Base-by-base conservation (phyloP, 352 stramenopile genomes). In the Pythium pectinolyticum region DNA sequence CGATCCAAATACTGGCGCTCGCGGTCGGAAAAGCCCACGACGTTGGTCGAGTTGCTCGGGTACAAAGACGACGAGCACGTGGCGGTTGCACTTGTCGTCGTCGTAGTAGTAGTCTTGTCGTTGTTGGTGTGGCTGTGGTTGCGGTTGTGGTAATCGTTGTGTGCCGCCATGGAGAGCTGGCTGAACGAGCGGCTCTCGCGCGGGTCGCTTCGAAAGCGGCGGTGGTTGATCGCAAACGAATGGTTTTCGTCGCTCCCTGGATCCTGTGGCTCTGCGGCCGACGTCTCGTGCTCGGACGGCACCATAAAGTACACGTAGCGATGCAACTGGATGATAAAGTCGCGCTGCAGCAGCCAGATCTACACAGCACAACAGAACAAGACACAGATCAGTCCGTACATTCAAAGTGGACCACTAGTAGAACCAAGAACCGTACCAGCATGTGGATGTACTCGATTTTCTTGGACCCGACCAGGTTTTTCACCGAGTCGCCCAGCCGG, bases 271-370 rank as follows among this genome's bases (percentile, higher is more conserved):
- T 63, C 47, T 6, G 39, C 5, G 4, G 28, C 30, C n/a, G n/a
- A n/a, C 67, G 54, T 80, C 67, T 89, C 77, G 39, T 83, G 76
- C 39, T 89, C 82, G 4, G 78, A 83, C 10, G 81, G 84, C 39
- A 94, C 79, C 79, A 95, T 89, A 63, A 95, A 90, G 46, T 94
- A 92, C 10, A 95, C 82, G 53, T 94, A 95, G 22, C 82, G 82
- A 50, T 95, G 87, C 32, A 95, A 56, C 63, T 95, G 87, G 30
- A 89, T 70, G 53, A 95, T 80, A 64, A 93, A 92, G 41, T 90
- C 78, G 27, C 88, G 74, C 56, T 94, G 80, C n/a, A 96, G 69
- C 11, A 96, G 67, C 87, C 87, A 96, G 31, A 94, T 82, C 77
- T 86, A 64, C 12, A 20, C 1, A 22, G n/a, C 5, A 54, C 28